Conservation (phyloP, 805 yeast genomes). For the Brettanomyces nanus region DNA sequence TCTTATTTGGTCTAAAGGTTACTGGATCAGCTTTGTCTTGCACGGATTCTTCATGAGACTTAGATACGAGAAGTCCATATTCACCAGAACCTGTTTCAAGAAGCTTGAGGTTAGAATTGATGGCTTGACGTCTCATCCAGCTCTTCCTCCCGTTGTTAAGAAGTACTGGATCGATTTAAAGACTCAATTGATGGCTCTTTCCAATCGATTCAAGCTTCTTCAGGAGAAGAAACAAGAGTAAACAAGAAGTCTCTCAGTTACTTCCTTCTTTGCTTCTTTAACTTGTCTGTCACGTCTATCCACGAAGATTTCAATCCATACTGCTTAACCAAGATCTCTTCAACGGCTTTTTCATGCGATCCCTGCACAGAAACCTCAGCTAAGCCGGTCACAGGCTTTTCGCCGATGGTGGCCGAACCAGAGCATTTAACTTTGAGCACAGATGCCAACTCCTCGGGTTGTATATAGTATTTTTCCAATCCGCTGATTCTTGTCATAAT, state of each 20-base stretch:
- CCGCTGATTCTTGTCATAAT: constrained; percentile 65
- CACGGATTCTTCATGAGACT: constrained; percentile 58
- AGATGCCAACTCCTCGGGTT: constrained; percentile 56
- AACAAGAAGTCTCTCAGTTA: no score
- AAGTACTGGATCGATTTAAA: constrained; percentile 39
- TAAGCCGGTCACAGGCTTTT: constrained; percentile 45
- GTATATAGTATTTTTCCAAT: constrained; percentile 59
- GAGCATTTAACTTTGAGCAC: constrained; percentile 75
- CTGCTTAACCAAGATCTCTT: constrained; percentile 46
- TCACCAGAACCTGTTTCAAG: constrained; percentile 58
- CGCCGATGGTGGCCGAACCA: constrained; percentile 75
- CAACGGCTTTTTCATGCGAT: constrained; percentile 60
- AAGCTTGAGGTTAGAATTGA: constrained; percentile 50
- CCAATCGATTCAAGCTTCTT: not conserved
- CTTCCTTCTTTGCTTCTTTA: not conserved
- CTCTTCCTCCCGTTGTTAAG: constrained; percentile 42
- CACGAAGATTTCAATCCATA: constrained; percentile 58
- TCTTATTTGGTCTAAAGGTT: constrained; percentile 44
- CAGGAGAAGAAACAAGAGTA: no score
- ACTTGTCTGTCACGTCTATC: constrained; percentile 13
- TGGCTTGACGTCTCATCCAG: constrained; percentile 41
- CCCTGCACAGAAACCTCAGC: constrained; percentile 86
- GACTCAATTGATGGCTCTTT: constrained; percentile 18
- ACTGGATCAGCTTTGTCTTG: constrained; percentile 45
- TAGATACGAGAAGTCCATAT: constrained; percentile 62